Conservation (phyloP, 352 stramenopile species). For the Globisporangium splendens region DNA sequence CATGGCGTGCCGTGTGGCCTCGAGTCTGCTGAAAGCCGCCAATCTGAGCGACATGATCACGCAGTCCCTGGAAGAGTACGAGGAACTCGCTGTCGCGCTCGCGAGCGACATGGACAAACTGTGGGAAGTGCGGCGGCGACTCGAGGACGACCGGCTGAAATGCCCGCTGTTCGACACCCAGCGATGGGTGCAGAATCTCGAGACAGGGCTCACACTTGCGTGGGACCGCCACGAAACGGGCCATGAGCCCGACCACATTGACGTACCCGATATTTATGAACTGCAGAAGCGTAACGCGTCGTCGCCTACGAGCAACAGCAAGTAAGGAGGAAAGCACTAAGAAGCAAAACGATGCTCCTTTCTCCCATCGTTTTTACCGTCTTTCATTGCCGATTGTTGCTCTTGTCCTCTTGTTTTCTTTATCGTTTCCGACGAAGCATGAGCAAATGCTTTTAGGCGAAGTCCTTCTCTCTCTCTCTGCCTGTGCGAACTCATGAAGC, state of each 20-base stretch:
- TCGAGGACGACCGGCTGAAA: slow-evolving; percentile 61
- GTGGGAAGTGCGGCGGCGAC: slow-evolving; percentile 62
- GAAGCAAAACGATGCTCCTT: background rate
- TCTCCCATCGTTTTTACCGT: background rate
- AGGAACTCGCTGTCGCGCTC: slow-evolving; percentile 87
- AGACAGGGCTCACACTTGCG: slow-evolving; percentile 62
- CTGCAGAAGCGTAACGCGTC: slow-evolving; percentile 7
- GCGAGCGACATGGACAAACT: slow-evolving; percentile 85
- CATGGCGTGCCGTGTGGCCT: slow-evolving; percentile 88
- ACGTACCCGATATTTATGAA: slow-evolving; percentile 74
- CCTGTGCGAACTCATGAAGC: background rate
- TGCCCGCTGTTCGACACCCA: slow-evolving; percentile 83
- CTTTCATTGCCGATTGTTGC: too few relatives aligned
- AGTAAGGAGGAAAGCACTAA: too few relatives aligned
- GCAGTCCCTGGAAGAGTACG: slow-evolving; percentile 79
- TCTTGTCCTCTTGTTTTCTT: too few relatives aligned
- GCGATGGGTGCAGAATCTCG: slow-evolving; percentile 83
- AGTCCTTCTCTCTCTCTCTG: background rate
- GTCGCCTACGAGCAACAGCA: background rate
- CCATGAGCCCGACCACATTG: slow-evolving; percentile 68
- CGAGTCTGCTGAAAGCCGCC: slow-evolving; percentile 77
- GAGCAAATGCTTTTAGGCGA: too few relatives aligned
- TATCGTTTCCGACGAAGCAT: too few relatives aligned
- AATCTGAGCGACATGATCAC: slow-evolving; percentile 83
- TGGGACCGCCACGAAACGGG: slow-evolving; percentile 77